These are phyloP conservation scores for Aspergillus indologenus DNA, from an alignment of 495 filamentous ascomycete species.

Conservation along the genomic window DNA sequence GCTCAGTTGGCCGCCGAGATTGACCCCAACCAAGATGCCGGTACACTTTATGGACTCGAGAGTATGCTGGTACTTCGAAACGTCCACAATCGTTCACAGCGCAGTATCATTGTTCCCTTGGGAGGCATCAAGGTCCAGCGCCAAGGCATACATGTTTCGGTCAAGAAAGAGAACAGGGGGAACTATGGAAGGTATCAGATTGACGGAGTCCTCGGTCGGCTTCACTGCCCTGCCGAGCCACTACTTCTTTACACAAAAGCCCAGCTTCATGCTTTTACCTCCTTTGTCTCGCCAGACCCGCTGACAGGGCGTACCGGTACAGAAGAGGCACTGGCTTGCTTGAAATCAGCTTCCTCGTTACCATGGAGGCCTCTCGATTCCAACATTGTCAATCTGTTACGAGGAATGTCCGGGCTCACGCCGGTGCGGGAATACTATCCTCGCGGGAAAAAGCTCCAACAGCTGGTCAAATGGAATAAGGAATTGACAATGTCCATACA, in stretches of 20 bases:
- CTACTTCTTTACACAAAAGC: slow-evolving; percentile 48
- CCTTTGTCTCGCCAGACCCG: slow-evolving; percentile 52
- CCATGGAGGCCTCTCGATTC: slow-evolving; percentile 46
- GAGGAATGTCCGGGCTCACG: slow-evolving; percentile 44
- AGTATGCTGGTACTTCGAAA: slow-evolving; percentile 53
- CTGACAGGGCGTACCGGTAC: slow-evolving; percentile 58
- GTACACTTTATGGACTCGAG: slow-evolving; percentile 50
- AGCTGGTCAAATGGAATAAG: slow-evolving; percentile 44
- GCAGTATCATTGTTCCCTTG: slow-evolving; percentile 48
- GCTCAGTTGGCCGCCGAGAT: slow-evolving; percentile 44
- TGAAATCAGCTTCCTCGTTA: slow-evolving; percentile 43
- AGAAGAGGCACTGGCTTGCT: slow-evolving; percentile 50
- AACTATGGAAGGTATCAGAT: slow-evolving; percentile 43
- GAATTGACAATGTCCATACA: slow-evolving; percentile 50
- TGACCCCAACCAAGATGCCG: slow-evolving; percentile 50
- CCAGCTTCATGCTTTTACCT: slow-evolving; percentile 59
- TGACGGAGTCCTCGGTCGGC: slow-evolving; percentile 45
- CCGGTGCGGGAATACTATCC: slow-evolving; percentile 62
- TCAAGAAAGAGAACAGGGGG: slow-evolving; percentile 34
- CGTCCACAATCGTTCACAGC: slow-evolving; percentile 28
- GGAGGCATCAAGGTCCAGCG: slow-evolving; percentile 28
- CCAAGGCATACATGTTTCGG: slow-evolving; percentile 35
- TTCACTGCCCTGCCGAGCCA: slow-evolving; percentile 48
- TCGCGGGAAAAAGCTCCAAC: slow-evolving; percentile 40
- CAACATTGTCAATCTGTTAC: slow-evolving; percentile 36